A percentile compares a stretch with the other conserved stretches of the same genome.
Evolutionary conservation across 2,329 filamentous ascomycete species (phyloP).

Genomic region (Cryphonectria carpinicola): DNA sequence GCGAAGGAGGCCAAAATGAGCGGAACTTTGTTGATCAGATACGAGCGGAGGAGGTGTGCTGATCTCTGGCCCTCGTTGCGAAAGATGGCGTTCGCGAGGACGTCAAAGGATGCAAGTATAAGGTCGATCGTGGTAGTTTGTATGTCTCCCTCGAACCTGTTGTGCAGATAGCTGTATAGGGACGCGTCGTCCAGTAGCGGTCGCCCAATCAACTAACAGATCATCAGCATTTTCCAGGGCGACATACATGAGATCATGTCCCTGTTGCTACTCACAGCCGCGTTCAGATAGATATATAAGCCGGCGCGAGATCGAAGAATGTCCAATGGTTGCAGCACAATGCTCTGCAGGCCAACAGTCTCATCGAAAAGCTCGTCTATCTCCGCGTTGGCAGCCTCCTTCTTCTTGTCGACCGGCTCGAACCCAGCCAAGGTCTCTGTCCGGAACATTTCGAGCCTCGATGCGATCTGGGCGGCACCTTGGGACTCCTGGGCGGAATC

Average conservation of each 20-base stretch:
- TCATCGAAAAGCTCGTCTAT: conserved; percentile 64
- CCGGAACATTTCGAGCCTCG: conserved; percentile 60
- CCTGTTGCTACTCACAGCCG: conserved; percentile 61
- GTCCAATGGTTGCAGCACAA: conserved; percentile 66
- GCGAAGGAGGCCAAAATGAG: conserved; percentile 57
- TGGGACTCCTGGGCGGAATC: conserved; percentile 17
- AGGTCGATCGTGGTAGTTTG: conserved; percentile 80
- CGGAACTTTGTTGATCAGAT: conserved; percentile 73
- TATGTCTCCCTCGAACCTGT: conserved; percentile 82
- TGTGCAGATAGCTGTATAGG: conserved; percentile 79
- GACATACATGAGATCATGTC: background rate
- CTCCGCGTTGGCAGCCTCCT: conserved; percentile 51
- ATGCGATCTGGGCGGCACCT: conserved; percentile 56
- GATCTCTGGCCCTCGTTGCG: conserved; percentile 58
- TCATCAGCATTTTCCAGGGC: background rate
- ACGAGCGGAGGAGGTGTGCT: conserved; percentile 81
- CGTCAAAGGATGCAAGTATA: conserved; percentile 85
- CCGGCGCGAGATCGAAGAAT: conserved; percentile 77
- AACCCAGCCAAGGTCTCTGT: conserved; percentile 58
- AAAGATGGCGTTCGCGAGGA: conserved; percentile 85
- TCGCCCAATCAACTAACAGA: conserved; percentile 71
- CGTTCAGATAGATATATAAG: conserved; percentile 83
- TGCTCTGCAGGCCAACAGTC: conserved; percentile 58
- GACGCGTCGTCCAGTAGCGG: conserved; percentile 81
- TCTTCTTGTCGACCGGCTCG: conserved; percentile 59